phyloP scores from a whole-genome alignment of 2,329 filamentous ascomycete species.

The Talaromyces verruculosus region DNA sequence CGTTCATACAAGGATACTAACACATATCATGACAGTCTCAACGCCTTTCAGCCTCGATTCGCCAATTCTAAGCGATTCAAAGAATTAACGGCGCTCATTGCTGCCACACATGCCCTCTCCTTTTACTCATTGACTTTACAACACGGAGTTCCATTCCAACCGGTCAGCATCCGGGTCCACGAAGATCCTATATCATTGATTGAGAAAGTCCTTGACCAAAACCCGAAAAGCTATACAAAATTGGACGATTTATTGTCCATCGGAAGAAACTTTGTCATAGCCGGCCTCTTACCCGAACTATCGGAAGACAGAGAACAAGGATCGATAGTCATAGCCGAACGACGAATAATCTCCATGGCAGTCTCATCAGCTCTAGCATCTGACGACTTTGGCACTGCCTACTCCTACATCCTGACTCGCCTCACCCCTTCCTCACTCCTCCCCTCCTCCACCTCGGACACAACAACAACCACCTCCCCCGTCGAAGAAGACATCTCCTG shows the following conservation, averaged over 20 bases:
- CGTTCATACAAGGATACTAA: neutral
- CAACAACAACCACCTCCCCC: conserved; percentile 23
- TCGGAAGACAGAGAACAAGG: conserved; percentile 21
- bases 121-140: conserved; percentile 65
- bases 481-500: conserved; percentile 60
- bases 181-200: conserved; percentile 60
- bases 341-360: conserved; percentile 49
- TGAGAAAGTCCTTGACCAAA: conserved; percentile 62
- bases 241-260: conserved; percentile 64
- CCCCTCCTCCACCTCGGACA: conserved; percentile 24
- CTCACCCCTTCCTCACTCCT: conserved; percentile 44
- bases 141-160: conserved; percentile 65
- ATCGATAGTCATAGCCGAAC: conserved; percentile 40
- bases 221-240: conserved; percentile 61
- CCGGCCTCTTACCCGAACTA: conserved; percentile 36
- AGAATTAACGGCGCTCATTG: conserved; percentile 55
- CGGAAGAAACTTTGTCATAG: conserved; percentile 57
- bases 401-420: conserved; percentile 64
- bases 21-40: conserved; percentile 33
- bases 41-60: conserved; percentile 46
- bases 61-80: conserved; percentile 40
- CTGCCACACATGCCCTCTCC: conserved; percentile 63
- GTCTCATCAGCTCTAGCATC: conserved; percentile 46
- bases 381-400: conserved; percentile 60
- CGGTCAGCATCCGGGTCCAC: conserved; percentile 65